Evolutionary conservation across 2,329 filamentous ascomycete species (phyloP), one percentile per base, ranked within the genome.

Genomic region (Xylaria sp.): DNA sequence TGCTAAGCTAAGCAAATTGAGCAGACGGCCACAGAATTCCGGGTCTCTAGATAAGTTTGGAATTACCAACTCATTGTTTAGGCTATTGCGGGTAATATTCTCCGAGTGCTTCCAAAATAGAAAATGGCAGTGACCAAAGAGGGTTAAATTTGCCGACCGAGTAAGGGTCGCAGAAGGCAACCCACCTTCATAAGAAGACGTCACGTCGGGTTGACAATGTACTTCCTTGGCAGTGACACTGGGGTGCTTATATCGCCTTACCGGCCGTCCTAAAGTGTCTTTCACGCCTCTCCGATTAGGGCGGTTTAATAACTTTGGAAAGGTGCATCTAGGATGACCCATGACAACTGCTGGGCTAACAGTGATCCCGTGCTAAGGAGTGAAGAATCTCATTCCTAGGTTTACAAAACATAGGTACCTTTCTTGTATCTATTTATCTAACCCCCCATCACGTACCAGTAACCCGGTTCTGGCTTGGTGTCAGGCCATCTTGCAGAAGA

Each of bases 401-500:
- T 17, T n/a, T 52, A 21, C 8, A 25, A 11, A 3, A n/a, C 23
- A 25, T 21, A 25, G 21, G 21, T 45, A 38, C 49, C 37, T 51
- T n/a, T 37, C 14, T 33, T 25, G 1, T 4, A 38, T 15, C 37
- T n/a, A 17, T 28, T 45, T 19, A 45, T 33, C n/a, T 40, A 49
- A 53, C 11, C 17, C 33, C 31, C 15, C 42, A 38, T 23, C 4
- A 33, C 35, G 42, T 51, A 28, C 60, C 60, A 7, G 49, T 25
- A 62, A 21, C 37, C 42, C 25, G 43, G 60, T 33, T 55, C 60
- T 45, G 28, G 42, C 25, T 55, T 38, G 49, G 42, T 51, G n/a
- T 38, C 45, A 35, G 42, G 40, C 38, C 42, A 52, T 52, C 38
- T 28, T 60, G 23, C 25, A 60, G 28, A 6, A 49, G 23, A 43